These are phyloP conservation scores for Dipteronia dyeriana DNA, from an alignment of 345 rosid genomes.

Conservation along the genomic window DNA sequence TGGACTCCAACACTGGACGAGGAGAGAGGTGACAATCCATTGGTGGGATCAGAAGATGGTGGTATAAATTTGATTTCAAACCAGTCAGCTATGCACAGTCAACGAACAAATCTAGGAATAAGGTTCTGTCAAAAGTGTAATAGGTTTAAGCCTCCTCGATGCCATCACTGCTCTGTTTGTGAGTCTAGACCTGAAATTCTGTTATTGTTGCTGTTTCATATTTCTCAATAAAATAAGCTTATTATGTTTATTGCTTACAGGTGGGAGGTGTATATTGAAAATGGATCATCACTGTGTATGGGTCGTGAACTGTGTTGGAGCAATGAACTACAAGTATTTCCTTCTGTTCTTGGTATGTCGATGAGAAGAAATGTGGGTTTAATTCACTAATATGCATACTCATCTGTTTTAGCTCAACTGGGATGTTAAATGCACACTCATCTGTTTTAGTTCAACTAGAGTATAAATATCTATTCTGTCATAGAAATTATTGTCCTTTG, in stretches of 20 bases:
- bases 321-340: conserved; percentile 78
- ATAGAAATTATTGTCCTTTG: neutral
- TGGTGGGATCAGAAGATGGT: conserved; percentile 28
- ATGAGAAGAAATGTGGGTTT: conserved; percentile 13
- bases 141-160: conserved; percentile 67
- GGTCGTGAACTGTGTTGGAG: conserved; percentile 92
- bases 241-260: conserved; percentile 44
- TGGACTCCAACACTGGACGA: conserved; percentile 65
- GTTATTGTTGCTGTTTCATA: neutral
- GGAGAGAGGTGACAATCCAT: conserved; percentile 54
- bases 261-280: conserved; percentile 80
- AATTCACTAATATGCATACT: conserved; percentile 1
- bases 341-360: conserved; percentile 79
- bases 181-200: conserved; percentile 31
- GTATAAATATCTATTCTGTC: neutral
- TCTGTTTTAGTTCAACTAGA: neutral
- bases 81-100: conserved; percentile 27
- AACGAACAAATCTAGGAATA: conserved; percentile 34
- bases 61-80: conserved; percentile 22
- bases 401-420: neutral
- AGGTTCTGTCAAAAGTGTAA: conserved; percentile 74
- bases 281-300: conserved; percentile 95
- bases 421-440: neutral
- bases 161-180: conserved; percentile 89
- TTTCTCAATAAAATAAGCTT: conserved; percentile 22